Conservation (phyloP, 139 green algal species). For the Chlamydomonas sp. region DNA sequence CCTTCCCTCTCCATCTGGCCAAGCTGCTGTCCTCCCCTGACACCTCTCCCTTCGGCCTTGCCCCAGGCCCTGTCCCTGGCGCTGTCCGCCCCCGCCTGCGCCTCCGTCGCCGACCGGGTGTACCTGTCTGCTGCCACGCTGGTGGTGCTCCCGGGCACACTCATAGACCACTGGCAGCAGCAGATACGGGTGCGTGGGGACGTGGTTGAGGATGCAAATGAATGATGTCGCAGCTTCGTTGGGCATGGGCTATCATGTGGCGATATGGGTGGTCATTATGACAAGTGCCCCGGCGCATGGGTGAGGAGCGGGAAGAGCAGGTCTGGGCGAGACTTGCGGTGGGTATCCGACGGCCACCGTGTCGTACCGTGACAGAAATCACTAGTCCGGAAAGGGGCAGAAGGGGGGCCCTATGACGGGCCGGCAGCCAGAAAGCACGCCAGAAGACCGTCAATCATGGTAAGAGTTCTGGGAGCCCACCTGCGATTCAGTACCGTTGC, state of each 20-base stretch:
- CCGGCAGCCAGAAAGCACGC: too few species aligned
- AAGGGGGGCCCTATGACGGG: too few species aligned
- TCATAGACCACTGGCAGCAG: slow-evolving; percentile 91
- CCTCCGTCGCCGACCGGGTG: slow-evolving; percentile 39
- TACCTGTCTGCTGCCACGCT: slow-evolving; percentile 92
- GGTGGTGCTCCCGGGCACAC: slow-evolving; percentile 86
- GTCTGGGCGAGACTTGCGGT: too few species aligned
- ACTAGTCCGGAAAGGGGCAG: too few species aligned
- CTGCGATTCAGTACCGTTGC: too few species aligned
- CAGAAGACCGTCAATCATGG: too few species aligned
- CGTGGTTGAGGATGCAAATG: neutral
- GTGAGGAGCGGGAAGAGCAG: neutral
- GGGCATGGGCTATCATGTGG: too few species aligned
- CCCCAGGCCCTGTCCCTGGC: neutral
- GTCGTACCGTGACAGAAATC: too few species aligned
- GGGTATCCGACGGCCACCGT: too few species aligned
- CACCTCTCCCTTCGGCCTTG: neutral
- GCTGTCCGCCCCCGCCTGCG: neutral
- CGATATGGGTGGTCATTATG: neutral
- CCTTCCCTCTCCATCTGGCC: too few species aligned
- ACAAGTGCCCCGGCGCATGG: neutral
- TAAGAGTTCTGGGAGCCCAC: too few species aligned
- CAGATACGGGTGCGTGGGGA: slow-evolving; percentile 63
- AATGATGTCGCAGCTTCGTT: too few species aligned
- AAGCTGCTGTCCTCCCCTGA: neutral